phyloP scores from a whole-genome alignment of 345 rosid genomes.

The Raphanus raphanistrum region DNA sequence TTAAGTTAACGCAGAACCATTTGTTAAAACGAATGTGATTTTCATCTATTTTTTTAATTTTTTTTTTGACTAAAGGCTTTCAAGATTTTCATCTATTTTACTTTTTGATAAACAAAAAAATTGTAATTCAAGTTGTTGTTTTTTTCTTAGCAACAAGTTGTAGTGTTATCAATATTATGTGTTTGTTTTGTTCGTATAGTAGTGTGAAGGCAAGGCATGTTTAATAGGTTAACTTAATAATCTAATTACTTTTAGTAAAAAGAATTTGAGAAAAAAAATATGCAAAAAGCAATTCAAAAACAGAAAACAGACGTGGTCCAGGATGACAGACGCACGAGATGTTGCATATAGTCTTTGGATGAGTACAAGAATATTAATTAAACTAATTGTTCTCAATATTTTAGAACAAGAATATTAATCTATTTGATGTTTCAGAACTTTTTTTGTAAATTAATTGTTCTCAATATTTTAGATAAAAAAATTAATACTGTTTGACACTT shows the following conservation, averaged over 20 bases:
- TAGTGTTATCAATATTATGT: neutral
- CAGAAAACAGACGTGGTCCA: constrained; percentile 10
- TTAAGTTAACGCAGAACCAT: neutral
- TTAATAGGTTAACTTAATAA: neutral
- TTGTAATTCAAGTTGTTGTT: neutral
- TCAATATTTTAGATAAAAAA: too few relatives aligned
- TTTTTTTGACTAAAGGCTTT: too few relatives aligned
- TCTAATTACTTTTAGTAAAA: neutral
- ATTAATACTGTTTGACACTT: too few relatives aligned
- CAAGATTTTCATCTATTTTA: neutral
- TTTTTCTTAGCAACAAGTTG: neutral
- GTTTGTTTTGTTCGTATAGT: neutral
- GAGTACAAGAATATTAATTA: neutral
- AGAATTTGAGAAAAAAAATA: neutral
- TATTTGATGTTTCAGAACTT: too few relatives aligned
- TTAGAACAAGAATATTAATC: too few relatives aligned
- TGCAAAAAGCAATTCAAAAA: neutral
- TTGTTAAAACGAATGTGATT: neutral
- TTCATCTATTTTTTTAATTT: neutral
- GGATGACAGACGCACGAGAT: neutral
- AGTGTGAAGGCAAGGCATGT: neutral
- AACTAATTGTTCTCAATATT: too few relatives aligned
- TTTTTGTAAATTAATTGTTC: too few relatives aligned
- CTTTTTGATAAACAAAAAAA: neutral
- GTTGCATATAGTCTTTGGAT: neutral